Base-by-base conservation (phyloP, 768 basidiomycete species). In the Gyrodon lividus region DNA sequence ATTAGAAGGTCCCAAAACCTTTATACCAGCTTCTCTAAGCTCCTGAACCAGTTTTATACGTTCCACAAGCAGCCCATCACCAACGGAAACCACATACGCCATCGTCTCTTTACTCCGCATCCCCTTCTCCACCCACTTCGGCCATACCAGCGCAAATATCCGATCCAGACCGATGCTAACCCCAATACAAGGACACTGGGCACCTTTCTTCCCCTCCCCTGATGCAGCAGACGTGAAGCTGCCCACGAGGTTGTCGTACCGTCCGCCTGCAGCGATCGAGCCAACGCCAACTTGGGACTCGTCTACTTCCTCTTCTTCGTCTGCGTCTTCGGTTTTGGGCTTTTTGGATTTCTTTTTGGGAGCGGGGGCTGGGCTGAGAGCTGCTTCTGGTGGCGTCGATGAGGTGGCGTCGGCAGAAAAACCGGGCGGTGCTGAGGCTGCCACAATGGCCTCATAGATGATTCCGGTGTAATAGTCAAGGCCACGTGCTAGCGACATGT, bases 401-500 rank as follows among this genome's bases (percentile, higher is more conserved):
- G 77, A 62, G 0, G 80, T 75, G 1, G 79, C 78, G 57, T 81
- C 76, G 44, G 81, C 72, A 28, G 73, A 58, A 73, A 92, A 84
- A 3, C 84, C 85, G 0, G 96, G 95, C 2, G 96, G 94, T 0
- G 95, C 95, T 8, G 95, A 98, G 1, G 86, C 91, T 63, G 92
- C 93, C 35, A 93, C 90, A 55, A 90, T 82, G 38, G 92, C 97
- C 71, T 99, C 96, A 71, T 96, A 98, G 67, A 98, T 98, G 62
- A 99, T 86, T 16, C 97, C 97, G 2, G 96, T 99, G 72, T 99
- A 98, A 71, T 99, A 98, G 69, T 98, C 97, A 19, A 98, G 80
- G 34, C 96, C 96, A 28, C 96, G 87, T n/a, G 96, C 96, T 13
- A 99, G 83, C 2, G 94, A 97, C 57, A 98, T 80, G 70, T 99